Percentiles rank a stretch among this genome's conserved stretches.
These are phyloP conservation scores for Aspergillus pseudoviridinutans DNA, from an alignment of 2,329 filamentous ascomycete species.

Conservation along the genomic window DNA sequence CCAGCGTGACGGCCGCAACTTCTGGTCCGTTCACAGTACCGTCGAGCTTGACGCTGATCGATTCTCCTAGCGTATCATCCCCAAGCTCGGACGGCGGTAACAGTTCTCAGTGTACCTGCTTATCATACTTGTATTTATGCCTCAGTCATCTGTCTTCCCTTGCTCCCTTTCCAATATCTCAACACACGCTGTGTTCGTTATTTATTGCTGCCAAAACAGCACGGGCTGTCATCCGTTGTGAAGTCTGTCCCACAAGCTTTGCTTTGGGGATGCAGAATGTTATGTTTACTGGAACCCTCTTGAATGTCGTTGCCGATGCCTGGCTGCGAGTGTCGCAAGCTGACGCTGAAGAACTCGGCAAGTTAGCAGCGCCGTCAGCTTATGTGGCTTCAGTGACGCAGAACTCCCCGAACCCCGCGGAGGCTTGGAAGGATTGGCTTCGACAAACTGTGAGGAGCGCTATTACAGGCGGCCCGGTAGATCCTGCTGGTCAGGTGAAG, in stretches of 20 bases:
- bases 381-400: conserved; percentile 25
- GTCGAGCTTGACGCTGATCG: conserved; percentile 17
- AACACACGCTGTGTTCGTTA: conserved; percentile 42
- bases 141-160: conserved; percentile 41
- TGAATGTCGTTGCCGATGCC: conserved; percentile 42
- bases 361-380: conserved; percentile 29
- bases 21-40: conserved; percentile 23
- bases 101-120: conserved; percentile 32
- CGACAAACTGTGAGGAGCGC: conserved; percentile 32
- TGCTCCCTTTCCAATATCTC: conserved; percentile 39
- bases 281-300: conserved; percentile 43
- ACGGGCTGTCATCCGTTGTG: conserved; percentile 40
- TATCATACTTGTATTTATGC: conserved; percentile 43
- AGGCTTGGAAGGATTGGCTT: conserved; percentile 38
- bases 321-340: conserved; percentile 40
- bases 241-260: conserved; percentile 39
- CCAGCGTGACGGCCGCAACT: conserved; percentile 31
- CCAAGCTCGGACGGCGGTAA: conserved; percentile 18
- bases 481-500: conserved; percentile 17
- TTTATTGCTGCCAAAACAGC: conserved; percentile 42
- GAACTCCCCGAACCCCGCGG: conserved; percentile 22
- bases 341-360: conserved; percentile 34
- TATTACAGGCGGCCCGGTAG: conserved; percentile 30
- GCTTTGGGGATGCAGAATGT: conserved; percentile 43
- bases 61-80: conserved; percentile 20